phyloP scores from a whole-genome alignment of 257 asterid species.

The Parsonsia alboflavescens region DNA sequence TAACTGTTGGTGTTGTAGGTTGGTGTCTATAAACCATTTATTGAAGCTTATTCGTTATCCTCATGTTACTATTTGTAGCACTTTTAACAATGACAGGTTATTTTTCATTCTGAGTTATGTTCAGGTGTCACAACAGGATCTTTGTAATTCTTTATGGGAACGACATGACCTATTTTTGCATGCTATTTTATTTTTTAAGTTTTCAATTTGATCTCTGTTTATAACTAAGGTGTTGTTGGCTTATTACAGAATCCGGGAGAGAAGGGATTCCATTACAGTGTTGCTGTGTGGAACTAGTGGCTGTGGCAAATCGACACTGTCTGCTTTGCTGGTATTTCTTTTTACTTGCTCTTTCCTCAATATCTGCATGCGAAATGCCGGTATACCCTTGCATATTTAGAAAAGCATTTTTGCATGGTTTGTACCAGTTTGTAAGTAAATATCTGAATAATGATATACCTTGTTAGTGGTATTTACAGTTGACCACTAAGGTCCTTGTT shows the following conservation, averaged over 20 bases:
- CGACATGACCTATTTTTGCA: no score
- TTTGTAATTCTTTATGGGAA: no score
- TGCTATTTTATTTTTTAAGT: no score
- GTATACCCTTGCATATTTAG: neutral
- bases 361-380: conserved; percentile 7
- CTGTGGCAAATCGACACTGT: conserved; percentile 97
- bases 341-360: conserved; percentile 6
- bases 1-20: no score
- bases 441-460: neutral
- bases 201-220: neutral
- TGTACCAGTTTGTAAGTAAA: neutral
- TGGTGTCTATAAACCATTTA: no score
- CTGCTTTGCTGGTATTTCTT: conserved; percentile 83
- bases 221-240: conserved; percentile 8
- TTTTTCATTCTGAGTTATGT: no score
- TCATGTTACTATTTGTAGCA: no score
- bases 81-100: no score
- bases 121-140: no score
- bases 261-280: conserved; percentile 85
- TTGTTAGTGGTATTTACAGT: neutral
- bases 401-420: neutral
- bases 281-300: conserved; percentile 97
- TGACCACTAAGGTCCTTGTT: no score
- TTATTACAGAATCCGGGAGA: conserved; percentile 76
- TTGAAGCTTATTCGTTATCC: neutral